These are phyloP conservation scores for Curvularia eragrostidis DNA, from an alignment of 2,329 filamentous ascomycete species.

Conservation along the genomic window DNA sequence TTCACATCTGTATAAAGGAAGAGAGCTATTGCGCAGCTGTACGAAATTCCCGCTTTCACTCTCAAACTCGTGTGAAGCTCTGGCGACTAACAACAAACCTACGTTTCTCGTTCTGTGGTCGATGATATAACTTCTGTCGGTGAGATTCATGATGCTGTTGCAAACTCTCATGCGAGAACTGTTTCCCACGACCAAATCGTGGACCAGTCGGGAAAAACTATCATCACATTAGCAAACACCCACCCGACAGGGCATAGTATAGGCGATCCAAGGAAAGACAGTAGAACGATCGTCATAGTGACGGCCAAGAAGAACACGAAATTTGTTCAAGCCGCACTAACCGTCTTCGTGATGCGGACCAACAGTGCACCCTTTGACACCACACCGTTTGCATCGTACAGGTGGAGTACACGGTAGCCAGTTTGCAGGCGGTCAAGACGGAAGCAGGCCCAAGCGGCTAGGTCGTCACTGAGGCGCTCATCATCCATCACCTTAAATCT, in stretches of 20 bases:
- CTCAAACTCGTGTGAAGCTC: neutral
- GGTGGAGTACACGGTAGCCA: slow-evolving; percentile 78
- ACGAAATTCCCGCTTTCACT: neutral
- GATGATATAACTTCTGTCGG: neutral
- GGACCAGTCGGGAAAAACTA: slow-evolving; percentile 23
- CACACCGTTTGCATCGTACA: slow-evolving; percentile 73
- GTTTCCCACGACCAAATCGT: slow-evolving; percentile 9
- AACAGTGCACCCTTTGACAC: slow-evolving; percentile 73
- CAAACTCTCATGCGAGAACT: slow-evolving; percentile 5
- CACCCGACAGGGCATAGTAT: neutral
- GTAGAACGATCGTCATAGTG: neutral
- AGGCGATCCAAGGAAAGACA: neutral
- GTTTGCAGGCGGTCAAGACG: slow-evolving; percentile 78
- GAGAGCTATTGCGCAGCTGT: neutral
- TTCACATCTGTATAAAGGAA: neutral
- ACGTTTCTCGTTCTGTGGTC: neutral
- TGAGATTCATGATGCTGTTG: neutral
- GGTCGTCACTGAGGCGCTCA: slow-evolving; percentile 74
- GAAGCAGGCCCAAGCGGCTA: slow-evolving; percentile 89
- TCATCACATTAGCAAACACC: slow-evolving; percentile 9
- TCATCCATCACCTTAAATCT: slow-evolving; percentile 89
- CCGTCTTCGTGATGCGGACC: slow-evolving; percentile 72
- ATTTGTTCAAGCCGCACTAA: slow-evolving; percentile 36
- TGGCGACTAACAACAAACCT: neutral
- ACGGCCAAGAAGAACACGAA: slow-evolving; percentile 6